Conservation (phyloP, 2,329 filamentous ascomycete genomes). For the Colletotrichum graminicola region DNA sequence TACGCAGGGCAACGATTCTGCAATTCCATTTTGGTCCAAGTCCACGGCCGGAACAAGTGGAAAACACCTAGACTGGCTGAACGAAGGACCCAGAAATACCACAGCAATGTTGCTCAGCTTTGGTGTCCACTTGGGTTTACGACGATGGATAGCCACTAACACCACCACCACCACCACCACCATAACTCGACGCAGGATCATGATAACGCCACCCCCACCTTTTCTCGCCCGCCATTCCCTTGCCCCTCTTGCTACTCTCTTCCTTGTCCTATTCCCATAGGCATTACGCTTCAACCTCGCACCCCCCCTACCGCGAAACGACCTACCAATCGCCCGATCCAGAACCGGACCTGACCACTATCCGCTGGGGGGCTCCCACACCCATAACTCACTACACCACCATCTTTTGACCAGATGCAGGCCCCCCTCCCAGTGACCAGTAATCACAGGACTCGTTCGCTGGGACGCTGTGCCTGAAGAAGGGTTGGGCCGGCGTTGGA, state of each 20-base stretch:
- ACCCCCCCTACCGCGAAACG: constrained; percentile 9
- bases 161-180: constrained; percentile 7
- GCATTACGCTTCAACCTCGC: background rate
- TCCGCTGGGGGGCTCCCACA: constrained; percentile 15
- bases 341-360: constrained; percentile 21
- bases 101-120: constrained; percentile 10
- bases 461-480: constrained; percentile 34
- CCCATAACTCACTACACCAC: constrained; percentile 21
- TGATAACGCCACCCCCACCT: constrained; percentile 10
- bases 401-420: constrained; percentile 30
- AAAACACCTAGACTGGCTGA: constrained; percentile 2
- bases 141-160: constrained; percentile 27
- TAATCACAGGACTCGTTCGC: constrained; percentile 36
- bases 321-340: constrained; percentile 25
- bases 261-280: background rate
- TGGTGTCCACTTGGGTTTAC: constrained; percentile 19
- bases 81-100: constrained; percentile 15
- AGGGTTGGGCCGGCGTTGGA: constrained; percentile 24
- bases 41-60: constrained; percentile 8
- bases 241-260: background rate
- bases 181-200: background rate
- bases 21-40: constrained; percentile 5
- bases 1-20: background rate
- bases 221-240: constrained; percentile 5
- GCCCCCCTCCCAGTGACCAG: constrained; percentile 34